Base-by-base conservation (phyloP, 805 yeast species). In the Candida ortonii region DNA sequence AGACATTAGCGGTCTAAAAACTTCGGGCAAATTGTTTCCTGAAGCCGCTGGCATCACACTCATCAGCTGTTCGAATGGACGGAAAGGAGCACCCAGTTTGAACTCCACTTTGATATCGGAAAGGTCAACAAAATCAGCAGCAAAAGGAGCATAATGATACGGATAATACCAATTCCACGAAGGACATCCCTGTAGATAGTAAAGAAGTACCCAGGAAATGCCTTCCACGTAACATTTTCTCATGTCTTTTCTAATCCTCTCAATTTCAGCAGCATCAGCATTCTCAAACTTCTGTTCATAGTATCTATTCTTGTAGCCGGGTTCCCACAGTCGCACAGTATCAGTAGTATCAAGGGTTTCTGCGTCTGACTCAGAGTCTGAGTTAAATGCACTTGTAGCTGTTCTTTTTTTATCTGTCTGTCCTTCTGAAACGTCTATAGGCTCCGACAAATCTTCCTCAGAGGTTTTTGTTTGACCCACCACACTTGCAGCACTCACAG, bases 91-190 rank as follows among this genome's bases (percentile, higher is more conserved):
- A 6, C 96, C 96, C 29, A 43, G 40, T 7, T 69, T 68, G 52
- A 89, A 86, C 19, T 64, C 61, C 13, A 87, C 68, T 1, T 78
- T 65, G 11, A 79, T 54, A 6, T 68, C 73, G 8, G 58, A 55
- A 25, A 83, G 53, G 29, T 78, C 74, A 2, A 59, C 67, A 51
- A 93, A 84, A 58, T 93, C 99, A 5, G 81, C 73, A 0, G 97
- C 97, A 69, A 93, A 89, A 15, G 99, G 99, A 0, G 98, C 97
- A 64, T 93, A 94, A 55, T 93, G 97, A 57, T 81, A 90, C 0
- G 97, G 98, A 52, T 82, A 93, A 59, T 78, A 93, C 98, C 98
- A 93, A 36, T 80, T 80, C 99, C 99, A 93, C 0, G 97, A 90
- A 0, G 96, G 95, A 63, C 97, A 90, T 2, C 97, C 97, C 61